Conservation (phyloP, 2,329 filamentous ascomycete genomes). For the Aspergillus neoniger region DNA sequence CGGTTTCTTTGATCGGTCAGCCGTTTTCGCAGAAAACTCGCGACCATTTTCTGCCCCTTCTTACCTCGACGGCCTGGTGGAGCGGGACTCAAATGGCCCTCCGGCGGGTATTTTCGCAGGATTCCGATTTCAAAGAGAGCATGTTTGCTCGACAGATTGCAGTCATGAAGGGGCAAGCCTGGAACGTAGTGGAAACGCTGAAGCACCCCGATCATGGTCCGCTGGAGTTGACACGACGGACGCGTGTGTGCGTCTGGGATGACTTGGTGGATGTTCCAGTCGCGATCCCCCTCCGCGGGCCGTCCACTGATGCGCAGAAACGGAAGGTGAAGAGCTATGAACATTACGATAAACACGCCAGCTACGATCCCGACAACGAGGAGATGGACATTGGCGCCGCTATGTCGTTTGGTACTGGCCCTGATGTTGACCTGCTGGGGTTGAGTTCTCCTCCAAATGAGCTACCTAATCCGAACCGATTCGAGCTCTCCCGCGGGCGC, state of each 20-base stretch:
- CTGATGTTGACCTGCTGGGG: conserved; percentile 68
- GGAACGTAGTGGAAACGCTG: conserved; percentile 97
- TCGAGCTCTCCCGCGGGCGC: conserved; percentile 61
- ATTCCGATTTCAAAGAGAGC: conserved; percentile 94
- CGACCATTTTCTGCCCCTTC: conserved; percentile 90
- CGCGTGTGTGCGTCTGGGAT: conserved; percentile 96
- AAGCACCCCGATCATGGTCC: conserved; percentile 92
- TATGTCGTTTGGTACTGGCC: conserved; percentile 58
- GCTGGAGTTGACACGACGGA: conserved; percentile 84
- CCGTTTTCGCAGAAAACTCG: conserved; percentile 93
- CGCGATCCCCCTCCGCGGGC: conserved; percentile 82
- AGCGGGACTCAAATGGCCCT: conserved; percentile 86
- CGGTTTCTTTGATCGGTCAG: conserved; percentile 91
- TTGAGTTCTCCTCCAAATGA: conserved; percentile 59
- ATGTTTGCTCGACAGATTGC: conserved; percentile 99
- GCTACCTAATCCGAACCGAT: conserved; percentile 73
- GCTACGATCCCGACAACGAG: conserved; percentile 63
- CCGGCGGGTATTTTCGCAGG: conserved; percentile 83
- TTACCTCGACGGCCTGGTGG: conserved; percentile 97
- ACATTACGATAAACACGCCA: conserved; percentile 18
- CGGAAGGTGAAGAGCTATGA: conserved; percentile 55
- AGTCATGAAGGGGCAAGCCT: conserved; percentile 98
- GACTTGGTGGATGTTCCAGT: conserved; percentile 95
- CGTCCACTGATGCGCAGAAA: conserved; percentile 80
- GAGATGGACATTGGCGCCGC: conserved; percentile 88